Percentiles rank a stretch among this genome's conserved stretches.
phyloP scores from a whole-genome alignment of 2,329 filamentous ascomycete species.

The Proliferodiscus dingleyae region DNA sequence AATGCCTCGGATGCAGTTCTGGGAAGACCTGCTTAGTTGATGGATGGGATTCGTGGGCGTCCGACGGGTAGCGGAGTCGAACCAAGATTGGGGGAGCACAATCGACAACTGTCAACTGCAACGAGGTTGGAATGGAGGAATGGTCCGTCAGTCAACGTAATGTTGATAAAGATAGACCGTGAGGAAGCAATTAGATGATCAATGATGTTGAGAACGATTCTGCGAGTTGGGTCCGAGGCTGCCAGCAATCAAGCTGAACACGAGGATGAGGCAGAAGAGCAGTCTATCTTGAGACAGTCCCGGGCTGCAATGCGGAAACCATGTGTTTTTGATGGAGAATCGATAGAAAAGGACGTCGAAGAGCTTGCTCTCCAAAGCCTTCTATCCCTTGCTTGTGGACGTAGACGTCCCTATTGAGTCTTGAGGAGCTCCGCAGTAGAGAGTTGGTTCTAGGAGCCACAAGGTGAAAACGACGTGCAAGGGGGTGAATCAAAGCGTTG shows the following conservation, averaged over 20 bases:
- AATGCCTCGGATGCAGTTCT: conserved; percentile 21
- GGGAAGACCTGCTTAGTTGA: conserved; percentile 20
- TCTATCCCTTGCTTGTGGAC: conserved; percentile 21
- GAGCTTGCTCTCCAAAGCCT: conserved; percentile 43
- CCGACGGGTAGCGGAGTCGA: conserved; percentile 20
- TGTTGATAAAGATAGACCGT: conserved; percentile 4
- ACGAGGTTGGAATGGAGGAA: conserved; percentile 8
- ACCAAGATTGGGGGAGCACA: conserved; percentile 15
- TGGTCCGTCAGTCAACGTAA: conserved; percentile 10
- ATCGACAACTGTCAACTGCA: conserved; percentile 18
- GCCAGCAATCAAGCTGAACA: conserved; percentile 6
- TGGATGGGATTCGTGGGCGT: conserved; percentile 17
- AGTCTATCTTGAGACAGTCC: conserved; percentile 35
- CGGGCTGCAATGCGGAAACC: conserved; percentile 36
- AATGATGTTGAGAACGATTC: conserved; percentile 9
- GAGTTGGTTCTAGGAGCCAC: neutral
- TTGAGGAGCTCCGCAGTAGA: too few species aligned
- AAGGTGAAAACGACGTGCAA: conserved; percentile 5
- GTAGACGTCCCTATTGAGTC: too few species aligned
- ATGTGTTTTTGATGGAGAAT: conserved; percentile 36
- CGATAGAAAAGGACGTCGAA: conserved; percentile 41
- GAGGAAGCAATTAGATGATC: conserved; percentile 2
- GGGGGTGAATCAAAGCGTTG: conserved; percentile 2
- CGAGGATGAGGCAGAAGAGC: conserved; percentile 29
- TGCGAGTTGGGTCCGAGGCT: conserved; percentile 12